Evolutionary conservation across 495 filamentous ascomycete species (phyloP).

Genomic region (Parathielavia hyrcaniae): DNA sequence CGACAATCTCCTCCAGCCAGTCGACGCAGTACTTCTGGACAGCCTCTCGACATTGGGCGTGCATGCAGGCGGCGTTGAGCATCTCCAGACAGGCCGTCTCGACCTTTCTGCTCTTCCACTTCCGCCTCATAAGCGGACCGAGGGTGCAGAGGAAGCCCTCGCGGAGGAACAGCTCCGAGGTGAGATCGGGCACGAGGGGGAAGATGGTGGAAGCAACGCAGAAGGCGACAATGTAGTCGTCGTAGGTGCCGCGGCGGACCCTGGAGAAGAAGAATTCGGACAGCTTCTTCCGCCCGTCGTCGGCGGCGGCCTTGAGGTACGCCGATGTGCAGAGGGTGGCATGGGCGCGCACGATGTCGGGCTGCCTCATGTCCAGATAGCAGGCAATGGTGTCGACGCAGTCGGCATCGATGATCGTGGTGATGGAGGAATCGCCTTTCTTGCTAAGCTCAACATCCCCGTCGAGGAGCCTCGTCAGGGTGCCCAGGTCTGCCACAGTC

Average conservation of each 20-base stretch:
- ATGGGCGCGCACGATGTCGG: slow-evolving; percentile 60
- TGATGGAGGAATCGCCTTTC: slow-evolving; percentile 44
- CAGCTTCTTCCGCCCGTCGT: slow-evolving; percentile 59
- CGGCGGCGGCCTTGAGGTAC: slow-evolving; percentile 68
- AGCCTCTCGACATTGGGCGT: slow-evolving; percentile 66
- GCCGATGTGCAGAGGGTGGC: slow-evolving; percentile 71
- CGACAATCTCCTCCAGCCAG: slow-evolving; percentile 75
- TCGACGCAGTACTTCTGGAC: slow-evolving; percentile 72
- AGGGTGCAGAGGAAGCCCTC: slow-evolving; percentile 71
- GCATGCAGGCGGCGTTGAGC: slow-evolving; percentile 83
- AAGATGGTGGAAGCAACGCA: slow-evolving; percentile 84
- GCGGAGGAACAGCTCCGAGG: slow-evolving; percentile 69
- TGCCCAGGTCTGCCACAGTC: slow-evolving; percentile 42
- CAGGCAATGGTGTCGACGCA: slow-evolving; percentile 71
- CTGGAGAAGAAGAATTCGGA: slow-evolving; percentile 56
- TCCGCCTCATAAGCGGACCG: slow-evolving; percentile 62
- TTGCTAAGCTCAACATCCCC: slow-evolving; percentile 39
- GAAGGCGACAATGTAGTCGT: slow-evolving; percentile 67
- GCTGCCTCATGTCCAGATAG: slow-evolving; percentile 69
- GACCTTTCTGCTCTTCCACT: slow-evolving; percentile 68
- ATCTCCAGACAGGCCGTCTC: slow-evolving; percentile 79
- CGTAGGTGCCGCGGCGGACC: slow-evolving; percentile 46
- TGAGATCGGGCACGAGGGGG: slow-evolving; percentile 66
- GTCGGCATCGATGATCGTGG: slow-evolving; percentile 66
- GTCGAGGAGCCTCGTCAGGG: slow-evolving; percentile 46